These are phyloP conservation scores for Citeromyces matritensis DNA, from an alignment of 805 yeast genomes.

Conservation along the genomic window DNA sequence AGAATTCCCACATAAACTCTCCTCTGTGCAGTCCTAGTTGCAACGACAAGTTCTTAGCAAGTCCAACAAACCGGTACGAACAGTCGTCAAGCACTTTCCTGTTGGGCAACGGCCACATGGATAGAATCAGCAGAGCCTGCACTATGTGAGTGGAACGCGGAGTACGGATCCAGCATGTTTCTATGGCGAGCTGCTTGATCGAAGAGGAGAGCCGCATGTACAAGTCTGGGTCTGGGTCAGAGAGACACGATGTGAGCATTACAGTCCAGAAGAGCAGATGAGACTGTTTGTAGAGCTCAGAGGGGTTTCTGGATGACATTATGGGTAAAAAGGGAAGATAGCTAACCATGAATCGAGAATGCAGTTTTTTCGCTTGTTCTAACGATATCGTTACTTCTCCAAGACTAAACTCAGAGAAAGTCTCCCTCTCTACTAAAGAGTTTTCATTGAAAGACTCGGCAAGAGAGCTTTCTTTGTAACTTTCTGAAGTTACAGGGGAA, in stretches of 20 bases:
- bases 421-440: neutral
- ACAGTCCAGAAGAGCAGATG: conserved; percentile 86
- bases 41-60: conserved; percentile 71
- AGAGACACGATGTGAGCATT: conserved; percentile 68
- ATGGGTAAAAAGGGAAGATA: conserved; percentile 74
- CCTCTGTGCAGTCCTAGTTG: conserved; percentile 89
- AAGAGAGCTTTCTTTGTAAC: neutral
- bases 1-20: conserved; percentile 78
- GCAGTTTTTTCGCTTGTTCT: conserved; percentile 57
- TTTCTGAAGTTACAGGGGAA: neutral
- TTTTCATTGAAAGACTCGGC: neutral
- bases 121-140: conserved; percentile 73
- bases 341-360: conserved; percentile 47
- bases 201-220: conserved; percentile 64
- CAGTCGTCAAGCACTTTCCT: conserved; percentile 87
- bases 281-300: conserved; percentile 69
- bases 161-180: conserved; percentile 85
- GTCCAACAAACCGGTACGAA: conserved; percentile 75
- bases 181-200: conserved; percentile 77
- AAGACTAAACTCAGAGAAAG: conserved; percentile 48
- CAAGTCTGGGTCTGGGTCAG: conserved; percentile 77
- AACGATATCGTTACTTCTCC: conserved; percentile 63
- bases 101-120: conserved; percentile 88
- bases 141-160: conserved; percentile 91
- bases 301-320: conserved; percentile 51